Base-by-base conservation (phyloP, 352 stramenopile species). In the Phytophthora crassamura region DNA sequence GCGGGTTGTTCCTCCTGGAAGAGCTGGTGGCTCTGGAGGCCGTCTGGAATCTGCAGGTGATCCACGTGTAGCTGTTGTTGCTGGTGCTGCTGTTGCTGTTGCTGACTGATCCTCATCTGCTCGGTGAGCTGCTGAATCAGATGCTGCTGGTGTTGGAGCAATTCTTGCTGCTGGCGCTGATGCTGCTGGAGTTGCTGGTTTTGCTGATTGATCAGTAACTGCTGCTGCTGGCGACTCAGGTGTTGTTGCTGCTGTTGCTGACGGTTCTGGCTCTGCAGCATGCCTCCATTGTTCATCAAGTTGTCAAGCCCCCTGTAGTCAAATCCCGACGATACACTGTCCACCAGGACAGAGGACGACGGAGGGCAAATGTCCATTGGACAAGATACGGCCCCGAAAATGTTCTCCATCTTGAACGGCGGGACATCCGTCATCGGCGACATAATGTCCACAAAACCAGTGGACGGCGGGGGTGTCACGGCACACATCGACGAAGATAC, bases 1-100 rank as follows among this genome's bases (percentile, higher is more conserved):
- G 75, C 71, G 16, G 82, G 74, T 50, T 74, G 47, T 6, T 86
- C 62, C 40, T 93, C 82, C 18, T 78, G 75, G 43, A 93, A 93
- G 4, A 93, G 61, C 43, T 71, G 82, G 66, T 93, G 81, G 46
- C 67, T 81, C 64, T 89, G 74, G 18, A 93, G 59, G 22, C 84
- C 81, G 16, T 50, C 53, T n/a, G 64, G 48, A 12, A 72, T 49
- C 38, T 78, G 71, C 2, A 67, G 41, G 16, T 64, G 53, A 41
- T 69, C 48, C 12, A 63, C 22, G 8, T 46, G 52, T 15, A 62
- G 40, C 25, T 61, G 54, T 39, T 64, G 48, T 1, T 61, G 28
- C 50, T 58, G 40, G 10, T 74, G 58, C 7, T 71, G 61, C 38
- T 72, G 55, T 30, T 80, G 56, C 35, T 73, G 65, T 25, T 75